Percentiles rank a stretch among this genome's conserved stretches.
Conservation (phyloP, 306 rosid species). For the Dalbergia oliveri region DNA sequence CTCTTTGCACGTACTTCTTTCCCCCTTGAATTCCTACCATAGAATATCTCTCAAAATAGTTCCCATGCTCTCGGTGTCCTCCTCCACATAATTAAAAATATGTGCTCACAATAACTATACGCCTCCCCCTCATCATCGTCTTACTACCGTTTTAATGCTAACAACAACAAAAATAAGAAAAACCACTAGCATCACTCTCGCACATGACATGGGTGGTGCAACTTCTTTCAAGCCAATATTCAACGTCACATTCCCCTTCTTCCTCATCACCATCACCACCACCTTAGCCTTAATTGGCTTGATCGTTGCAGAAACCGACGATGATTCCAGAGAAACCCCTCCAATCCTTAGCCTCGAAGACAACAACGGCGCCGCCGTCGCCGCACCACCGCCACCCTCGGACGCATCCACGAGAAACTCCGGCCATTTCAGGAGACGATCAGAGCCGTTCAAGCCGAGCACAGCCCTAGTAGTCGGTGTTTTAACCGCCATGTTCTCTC, state of each 20-base stretch:
- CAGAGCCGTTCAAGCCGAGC: conserved; percentile 51
- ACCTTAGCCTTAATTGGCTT: neutral
- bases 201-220: conserved; percentile 42
- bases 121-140: neutral
- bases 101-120: neutral
- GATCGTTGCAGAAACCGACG: neutral
- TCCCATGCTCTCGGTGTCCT: neutral
- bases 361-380: neutral
- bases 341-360: neutral
- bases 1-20: neutral
- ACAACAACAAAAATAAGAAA: neutral
- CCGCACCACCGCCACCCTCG: neutral
- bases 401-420: neutral
- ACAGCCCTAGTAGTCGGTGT: conserved; percentile 52
- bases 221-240: conserved; percentile 29
- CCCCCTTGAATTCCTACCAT: neutral
- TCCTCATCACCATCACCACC: conserved; percentile 9
- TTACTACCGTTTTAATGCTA: neutral
- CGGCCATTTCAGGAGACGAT: neutral
- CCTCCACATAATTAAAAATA: neutral
- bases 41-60: neutral
- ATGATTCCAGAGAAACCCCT: conserved; percentile 18
- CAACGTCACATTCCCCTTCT: conserved; percentile 4
- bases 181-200: conserved; percentile 21
- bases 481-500: conserved; percentile 59